Conservation (phyloP, 2,329 filamentous ascomycete species). For the Colletotrichum graminicola region DNA sequence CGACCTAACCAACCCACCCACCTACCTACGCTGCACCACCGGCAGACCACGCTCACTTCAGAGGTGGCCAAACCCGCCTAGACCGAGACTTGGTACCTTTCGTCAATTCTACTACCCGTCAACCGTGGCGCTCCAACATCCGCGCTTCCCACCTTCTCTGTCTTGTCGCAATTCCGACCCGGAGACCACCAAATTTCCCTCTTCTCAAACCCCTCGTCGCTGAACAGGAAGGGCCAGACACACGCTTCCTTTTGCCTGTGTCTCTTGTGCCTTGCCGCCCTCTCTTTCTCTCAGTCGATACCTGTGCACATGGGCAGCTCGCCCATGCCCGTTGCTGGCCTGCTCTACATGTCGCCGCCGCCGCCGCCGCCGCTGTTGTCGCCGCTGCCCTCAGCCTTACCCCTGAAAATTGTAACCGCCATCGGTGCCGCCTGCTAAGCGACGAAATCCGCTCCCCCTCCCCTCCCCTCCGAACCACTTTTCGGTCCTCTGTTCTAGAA, state of each 20-base stretch:
- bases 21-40: constrained; percentile 8
- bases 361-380: constrained; percentile 29
- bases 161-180: constrained; percentile 19
- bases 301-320: constrained; percentile 32
- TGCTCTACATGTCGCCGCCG: constrained; percentile 40
- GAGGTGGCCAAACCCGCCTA: constrained; percentile 2
- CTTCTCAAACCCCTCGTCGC: constrained; percentile 20
- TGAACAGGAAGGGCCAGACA: constrained; percentile 7
- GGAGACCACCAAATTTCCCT: constrained; percentile 28
- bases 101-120: not conserved
- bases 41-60: constrained; percentile 18
- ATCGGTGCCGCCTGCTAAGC: constrained; percentile 35
- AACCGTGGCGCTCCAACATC: constrained; percentile 19
- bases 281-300: not conserved
- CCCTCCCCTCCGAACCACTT: constrained; percentile 32
- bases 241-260: constrained; percentile 8
- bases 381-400: constrained; percentile 38
- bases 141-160: constrained; percentile 8
- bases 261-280: constrained; percentile 14
- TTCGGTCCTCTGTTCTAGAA: constrained; percentile 32
- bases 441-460: constrained; percentile 27
- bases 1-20: not conserved
- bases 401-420: constrained; percentile 41
- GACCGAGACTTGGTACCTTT: constrained; percentile 2
- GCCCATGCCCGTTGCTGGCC: constrained; percentile 33